Evolutionary conservation across 768 basidiomycete genomes (phyloP), one percentile per base, ranked within the genome.

Genomic region (Dioszegia hungarica): DNA sequence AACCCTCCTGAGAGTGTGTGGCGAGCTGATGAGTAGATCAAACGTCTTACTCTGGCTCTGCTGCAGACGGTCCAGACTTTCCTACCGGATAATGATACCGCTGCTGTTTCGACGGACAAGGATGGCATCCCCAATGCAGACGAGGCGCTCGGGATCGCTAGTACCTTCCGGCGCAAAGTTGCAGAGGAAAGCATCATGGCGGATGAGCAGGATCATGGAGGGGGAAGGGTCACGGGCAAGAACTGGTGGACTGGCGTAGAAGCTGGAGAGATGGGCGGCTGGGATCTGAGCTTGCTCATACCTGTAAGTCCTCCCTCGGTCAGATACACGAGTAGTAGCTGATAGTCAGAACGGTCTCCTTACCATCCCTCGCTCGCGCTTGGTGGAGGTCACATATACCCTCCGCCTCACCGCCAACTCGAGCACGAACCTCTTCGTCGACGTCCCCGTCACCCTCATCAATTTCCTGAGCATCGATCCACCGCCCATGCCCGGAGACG

Each of bases 221-320:
- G 82, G 25, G 75, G 83, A 6, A 81, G 82, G 60, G 87, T 87
- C 85, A 22, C 70, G 0, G 66, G 70, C 2, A 86, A 84, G 66
- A 91, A 90, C 0, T 94, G 89, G 87, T 94, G 91, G 90, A 80
- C 83, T 5, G 92, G 92, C 8, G 84, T 93, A 5, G 76, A 79
- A 14, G 78, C 86, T 2, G 83, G 84, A 1, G 83, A 85, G 60
- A 78, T 79, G 5, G 77, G 80, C 9, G 80, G 83, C 19, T 89
- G 90, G 74, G 80, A 81, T 15, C 85, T 89, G 67, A 83, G 81
- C 50, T 80, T 95, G 6, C 68, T 82, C 9, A 67, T 93, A 38
- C 90, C 91, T 25, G 91, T 92, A 69, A 77, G 86, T 78, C 11
- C 12, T 8, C 0, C 28, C n/a, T n/a, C n/a, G n/a, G 33, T 29